Percentiles rank a stretch among this genome's conserved stretches.
phyloP scores from a whole-genome alignment of 2,329 filamentous ascomycete genomes.

The Mycosphaerella sp. region DNA sequence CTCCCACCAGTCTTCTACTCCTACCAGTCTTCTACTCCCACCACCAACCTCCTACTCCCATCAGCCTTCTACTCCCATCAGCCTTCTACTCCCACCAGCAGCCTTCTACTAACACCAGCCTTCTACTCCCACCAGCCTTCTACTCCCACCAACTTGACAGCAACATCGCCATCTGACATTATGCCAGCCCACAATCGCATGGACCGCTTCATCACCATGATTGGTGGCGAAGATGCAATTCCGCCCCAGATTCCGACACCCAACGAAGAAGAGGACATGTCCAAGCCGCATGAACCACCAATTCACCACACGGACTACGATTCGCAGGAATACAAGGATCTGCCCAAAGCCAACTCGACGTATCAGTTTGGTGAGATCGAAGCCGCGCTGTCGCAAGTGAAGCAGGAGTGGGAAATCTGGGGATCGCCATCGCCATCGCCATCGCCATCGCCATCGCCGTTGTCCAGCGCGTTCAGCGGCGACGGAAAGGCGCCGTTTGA shows the following conservation, averaged over 20 bases:
- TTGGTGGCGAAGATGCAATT: constrained; percentile 19
- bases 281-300: neutral
- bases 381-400: neutral
- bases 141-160: neutral
- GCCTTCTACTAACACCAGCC: neutral
- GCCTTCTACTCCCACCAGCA: neutral
- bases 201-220: constrained; percentile 11
- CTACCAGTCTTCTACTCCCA: too few species aligned
- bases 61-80: neutral
- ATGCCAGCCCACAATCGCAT: constrained; percentile 8
- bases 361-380: neutral
- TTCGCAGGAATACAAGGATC: constrained; percentile 10
- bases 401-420: neutral
- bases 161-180: neutral
- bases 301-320: constrained; percentile 7
- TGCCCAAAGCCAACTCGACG: neutral
- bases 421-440: too few species aligned
- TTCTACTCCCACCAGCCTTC: neutral
- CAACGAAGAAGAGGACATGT: neutral
- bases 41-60: too few species aligned
- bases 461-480: neutral
- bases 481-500: constrained; percentile 20
- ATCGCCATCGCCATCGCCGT: neutral
- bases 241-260: constrained; percentile 15
- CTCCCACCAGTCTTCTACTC: too few species aligned